Base-by-base conservation (phyloP, 768 basidiomycete genomes). In the Trametes elegans region DNA sequence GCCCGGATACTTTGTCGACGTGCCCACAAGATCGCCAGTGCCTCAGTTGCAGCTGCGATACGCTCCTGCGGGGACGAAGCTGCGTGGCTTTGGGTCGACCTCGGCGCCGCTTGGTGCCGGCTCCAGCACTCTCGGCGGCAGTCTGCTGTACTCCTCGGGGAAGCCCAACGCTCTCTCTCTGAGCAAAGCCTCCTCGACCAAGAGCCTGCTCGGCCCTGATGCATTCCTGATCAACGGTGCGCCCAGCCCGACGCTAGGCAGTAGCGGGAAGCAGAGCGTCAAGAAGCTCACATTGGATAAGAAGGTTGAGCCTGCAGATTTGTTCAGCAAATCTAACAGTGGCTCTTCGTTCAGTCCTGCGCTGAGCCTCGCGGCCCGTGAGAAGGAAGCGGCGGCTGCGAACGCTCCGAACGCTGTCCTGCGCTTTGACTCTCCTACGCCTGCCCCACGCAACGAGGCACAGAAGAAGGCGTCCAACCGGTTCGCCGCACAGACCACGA, bases 281-380 rank as follows among this genome's bases (percentile, higher is more conserved):
- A 98, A 98, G 76, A 96, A 96, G 67, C 79, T 98, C 54, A 85
- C 93, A 32, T 68, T 97, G 58, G 89, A 93, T 66, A 93, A 90
- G 71, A 92, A 87, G 66, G 75, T 90, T 14, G 87, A 90, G 47
- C 79, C 89, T 24, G 73, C 80, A 23, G 87, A 92, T 58, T 64
- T 92, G 47, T 87, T 91, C 64, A 61, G 58, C 51, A 66, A 64
- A 40, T 64, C 69, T 16, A 58, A 18, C 36, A 32, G 63, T 21
- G 88, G 83, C 66, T 77, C 90, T 47, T 79, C 80, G 0, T 92
- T 92, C 66, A 91, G 80, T 62, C 85, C 90, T 26, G 84, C 84
- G 7, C 72, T 91, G 49, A 84, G 87, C 57, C 79, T 87, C 51
- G 88, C 88, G 43, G 82, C 84, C 3, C 80, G 90, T 29, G 88